phyloP scores from a whole-genome alignment of 106 monocot species.

The Chionographis japonica region DNA sequence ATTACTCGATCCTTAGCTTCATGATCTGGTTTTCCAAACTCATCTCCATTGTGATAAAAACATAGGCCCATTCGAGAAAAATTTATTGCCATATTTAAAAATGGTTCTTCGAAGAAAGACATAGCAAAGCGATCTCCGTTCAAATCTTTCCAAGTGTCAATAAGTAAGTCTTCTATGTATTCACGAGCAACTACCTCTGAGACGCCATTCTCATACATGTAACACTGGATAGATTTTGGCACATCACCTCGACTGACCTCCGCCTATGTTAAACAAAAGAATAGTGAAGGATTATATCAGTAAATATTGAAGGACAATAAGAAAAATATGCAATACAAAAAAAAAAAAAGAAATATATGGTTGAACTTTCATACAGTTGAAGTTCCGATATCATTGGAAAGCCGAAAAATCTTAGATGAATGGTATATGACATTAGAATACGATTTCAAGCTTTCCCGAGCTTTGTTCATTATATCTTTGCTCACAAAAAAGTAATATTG shows the following conservation, averaged over 20 bases:
- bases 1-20: too few species aligned
- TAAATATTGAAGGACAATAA: neutral
- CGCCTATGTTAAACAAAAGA: neutral
- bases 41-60: too few species aligned
- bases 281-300: neutral
- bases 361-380: conserved; percentile 8
- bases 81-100: neutral
- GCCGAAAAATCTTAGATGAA: conserved; percentile 11
- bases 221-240: conserved; percentile 20
- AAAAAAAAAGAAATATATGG: neutral
- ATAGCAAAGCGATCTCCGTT: conserved; percentile 1
- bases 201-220: conserved; percentile 23
- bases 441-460: neutral
- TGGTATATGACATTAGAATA: neutral
- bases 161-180: conserved; percentile 3
- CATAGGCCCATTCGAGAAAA: neutral
- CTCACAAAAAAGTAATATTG: neutral
- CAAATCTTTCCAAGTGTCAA: conserved; percentile 8
- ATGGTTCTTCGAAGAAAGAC: neutral
- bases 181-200: conserved; percentile 10
- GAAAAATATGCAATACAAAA: too few species aligned
- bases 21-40: too few species aligned
- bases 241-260: conserved; percentile 18
- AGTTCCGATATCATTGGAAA: conserved; percentile 26
- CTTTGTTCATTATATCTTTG: conserved; percentile 1